Evolutionary conservation across 176 grass and related monocot genomes (phyloP), one percentile per base, ranked within the genome.

Genomic region (Musa troglodytarum): DNA sequence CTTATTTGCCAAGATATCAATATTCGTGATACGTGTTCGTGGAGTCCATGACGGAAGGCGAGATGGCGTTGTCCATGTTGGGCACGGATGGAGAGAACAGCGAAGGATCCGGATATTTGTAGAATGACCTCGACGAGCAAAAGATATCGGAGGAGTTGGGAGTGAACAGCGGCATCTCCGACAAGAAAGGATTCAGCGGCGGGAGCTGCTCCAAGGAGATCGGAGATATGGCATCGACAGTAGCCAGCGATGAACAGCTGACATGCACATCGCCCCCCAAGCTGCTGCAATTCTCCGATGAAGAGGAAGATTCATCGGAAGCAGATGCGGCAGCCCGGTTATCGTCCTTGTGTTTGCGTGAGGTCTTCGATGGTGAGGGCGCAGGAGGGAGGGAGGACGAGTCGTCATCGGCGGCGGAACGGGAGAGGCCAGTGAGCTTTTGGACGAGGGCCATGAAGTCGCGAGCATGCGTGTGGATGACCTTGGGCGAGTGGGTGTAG

Each of bases 361-460:
- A 34, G 29, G 29, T 34, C 29, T 34, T 34, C 3, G 29, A 34
- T 34, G 3, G 29, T 34, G 29, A 34, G 29, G 29, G 3, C 29
- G 3, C 29, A 34, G 29, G 29, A 34, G 29, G 29, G 29, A 34
- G 29, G 29, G 29, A 34, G 29, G 29, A 5, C 29, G 29, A 34
- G 29, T 34, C 29, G 29, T 34, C 68, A 7, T 34, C 49, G 25
- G 54, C 57, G 22, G 70, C 1, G 69, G 82, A 52, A 34, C 53
- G 28, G 21, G 85, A 83, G n/a, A 73, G 81, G 72, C 86, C 83
- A n/a, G 86, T 92, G 81, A 92, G 89, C 72, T 80, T 92, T 83
- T 92, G 89, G 50, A 92, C 86, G 81, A 92, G 82, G 75, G 86
- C 77, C 86, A 88, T 86, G 86, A 92, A 88, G 67, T 92, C 83